Evolutionary conservation across 2,329 filamentous ascomycete species (phyloP).

Genomic region (Fusarium sp.): DNA sequence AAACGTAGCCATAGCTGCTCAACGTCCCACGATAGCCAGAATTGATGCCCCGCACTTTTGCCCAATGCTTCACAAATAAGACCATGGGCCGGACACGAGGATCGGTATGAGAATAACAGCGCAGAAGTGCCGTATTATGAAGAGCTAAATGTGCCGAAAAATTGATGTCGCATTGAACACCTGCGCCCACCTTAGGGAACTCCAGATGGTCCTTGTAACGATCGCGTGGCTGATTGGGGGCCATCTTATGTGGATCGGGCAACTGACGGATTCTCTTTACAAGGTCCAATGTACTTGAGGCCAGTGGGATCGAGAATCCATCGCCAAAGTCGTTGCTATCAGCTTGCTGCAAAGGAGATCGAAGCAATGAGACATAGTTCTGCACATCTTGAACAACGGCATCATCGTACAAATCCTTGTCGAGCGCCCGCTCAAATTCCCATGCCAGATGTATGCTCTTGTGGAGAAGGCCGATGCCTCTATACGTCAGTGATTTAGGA

Average conservation of each 20-base stretch:
- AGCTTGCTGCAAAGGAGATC: conserved; percentile 47
- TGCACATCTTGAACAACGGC: conserved; percentile 52
- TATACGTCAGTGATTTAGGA: conserved; percentile 48
- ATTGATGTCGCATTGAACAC: conserved; percentile 93
- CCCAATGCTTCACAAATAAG: conserved; percentile 91
- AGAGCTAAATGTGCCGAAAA: conserved; percentile 86
- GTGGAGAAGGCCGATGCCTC: conserved; percentile 60
- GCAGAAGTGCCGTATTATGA: conserved; percentile 84
- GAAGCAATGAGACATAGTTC: conserved; percentile 64
- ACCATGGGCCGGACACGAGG: conserved; percentile 80
- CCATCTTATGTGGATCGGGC: conserved; percentile 61
- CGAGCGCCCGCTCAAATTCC: conserved; percentile 66
- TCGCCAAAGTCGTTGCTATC: conserved; percentile 9
- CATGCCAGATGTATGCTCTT: conserved; percentile 65
- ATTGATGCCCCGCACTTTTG: conserved; percentile 86
- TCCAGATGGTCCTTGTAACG: conserved; percentile 72
- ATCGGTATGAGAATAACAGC: conserved; percentile 85
- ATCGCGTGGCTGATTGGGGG: conserved; percentile 64
- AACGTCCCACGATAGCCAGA: conserved; percentile 86
- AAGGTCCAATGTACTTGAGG: conserved; percentile 47
- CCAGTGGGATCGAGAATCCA: conserved; percentile 52
- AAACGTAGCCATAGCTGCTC: conserved; percentile 89
- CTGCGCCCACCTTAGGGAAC: conserved; percentile 79
- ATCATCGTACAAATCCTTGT: conserved; percentile 59
- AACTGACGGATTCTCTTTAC: conserved; percentile 59